Conservation (phyloP, 352 stramenopile genomes). For the Globisporangium middletonii region DNA sequence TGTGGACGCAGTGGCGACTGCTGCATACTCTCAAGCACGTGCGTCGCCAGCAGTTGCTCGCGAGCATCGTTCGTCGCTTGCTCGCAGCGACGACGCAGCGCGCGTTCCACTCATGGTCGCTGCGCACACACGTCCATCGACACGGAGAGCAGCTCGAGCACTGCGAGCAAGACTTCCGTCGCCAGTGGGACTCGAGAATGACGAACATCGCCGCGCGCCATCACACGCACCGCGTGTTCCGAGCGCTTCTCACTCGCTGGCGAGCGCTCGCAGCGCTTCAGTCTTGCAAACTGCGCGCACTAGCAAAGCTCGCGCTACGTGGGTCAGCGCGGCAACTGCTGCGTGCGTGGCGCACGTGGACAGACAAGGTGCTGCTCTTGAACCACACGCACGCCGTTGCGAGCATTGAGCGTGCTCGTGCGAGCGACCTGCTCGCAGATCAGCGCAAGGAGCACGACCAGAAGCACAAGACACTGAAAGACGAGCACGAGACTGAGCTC, state of each 20-base stretch:
- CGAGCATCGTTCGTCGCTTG: neutral
- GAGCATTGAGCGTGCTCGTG: neutral
- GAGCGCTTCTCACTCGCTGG: neutral
- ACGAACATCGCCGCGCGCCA: neutral
- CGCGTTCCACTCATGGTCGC: conserved; percentile 7
- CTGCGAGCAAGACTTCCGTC: neutral
- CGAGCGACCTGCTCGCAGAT: neutral
- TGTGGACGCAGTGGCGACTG: conserved; percentile 24
- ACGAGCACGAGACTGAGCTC: conserved; percentile 17
- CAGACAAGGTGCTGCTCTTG: neutral
- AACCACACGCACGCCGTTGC: neutral
- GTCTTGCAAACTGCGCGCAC: neutral
- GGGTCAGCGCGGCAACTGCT: neutral
- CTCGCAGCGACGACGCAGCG: neutral
- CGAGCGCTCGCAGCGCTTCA: neutral
- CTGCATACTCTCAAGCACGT: neutral
- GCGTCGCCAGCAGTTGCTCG: neutral
- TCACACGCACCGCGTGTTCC: neutral
- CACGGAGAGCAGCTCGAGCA: neutral
- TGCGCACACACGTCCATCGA: neutral
- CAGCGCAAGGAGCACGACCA: conserved; percentile 3
- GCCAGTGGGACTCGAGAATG: conserved; percentile 2
- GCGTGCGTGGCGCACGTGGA: conserved; percentile 12
- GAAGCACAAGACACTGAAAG: conserved; percentile 1
- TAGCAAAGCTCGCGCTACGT: conserved; percentile 7